phyloP scores from a whole-genome alignment of 2,329 filamentous ascomycete species.

The Aaosphaeria arxii region DNA sequence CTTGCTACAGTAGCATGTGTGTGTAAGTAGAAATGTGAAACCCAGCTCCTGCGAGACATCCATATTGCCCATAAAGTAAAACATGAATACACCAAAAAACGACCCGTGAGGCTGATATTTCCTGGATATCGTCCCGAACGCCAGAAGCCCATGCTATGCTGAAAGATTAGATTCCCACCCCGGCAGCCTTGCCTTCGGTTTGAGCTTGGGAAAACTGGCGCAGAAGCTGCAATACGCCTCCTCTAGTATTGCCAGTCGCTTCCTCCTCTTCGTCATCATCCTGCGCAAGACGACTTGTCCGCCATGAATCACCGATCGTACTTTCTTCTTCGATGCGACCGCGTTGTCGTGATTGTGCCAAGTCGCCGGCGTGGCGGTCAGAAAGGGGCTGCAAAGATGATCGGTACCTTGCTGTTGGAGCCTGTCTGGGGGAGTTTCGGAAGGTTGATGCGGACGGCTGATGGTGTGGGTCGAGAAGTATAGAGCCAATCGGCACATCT shows the following conservation, averaged over 20 bases:
- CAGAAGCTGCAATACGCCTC: conserved; percentile 62
- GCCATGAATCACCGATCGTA: conserved; percentile 61
- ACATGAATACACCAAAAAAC: too few relatives aligned
- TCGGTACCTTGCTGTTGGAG: conserved; percentile 49
- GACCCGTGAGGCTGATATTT: too few relatives aligned
- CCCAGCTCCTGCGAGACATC: too few relatives aligned
- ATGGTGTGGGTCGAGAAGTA: conserved; percentile 72
- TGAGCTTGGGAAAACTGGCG: conserved; percentile 66
- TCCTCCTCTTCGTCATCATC: conserved; percentile 51
- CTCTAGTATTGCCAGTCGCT: conserved; percentile 40
- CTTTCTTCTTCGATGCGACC: conserved; percentile 50
- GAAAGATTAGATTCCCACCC: conserved; percentile 22
- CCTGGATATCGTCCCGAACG: not conserved
- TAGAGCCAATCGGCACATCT: conserved; percentile 66
- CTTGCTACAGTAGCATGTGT: too few relatives aligned
- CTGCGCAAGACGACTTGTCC: conserved; percentile 39
- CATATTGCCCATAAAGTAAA: too few relatives aligned
- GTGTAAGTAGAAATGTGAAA: too few relatives aligned
- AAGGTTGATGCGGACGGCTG: conserved; percentile 56
- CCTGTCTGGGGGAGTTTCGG: conserved; percentile 45
- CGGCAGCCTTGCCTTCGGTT: conserved; percentile 45
- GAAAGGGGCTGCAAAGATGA: conserved; percentile 17
- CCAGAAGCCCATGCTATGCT: not conserved
- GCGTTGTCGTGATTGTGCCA: conserved; percentile 6
- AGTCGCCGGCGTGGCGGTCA: conserved; percentile 12